Conservation (phyloP, 139 green algal genomes). For the Picochlorum costavermella region DNA sequence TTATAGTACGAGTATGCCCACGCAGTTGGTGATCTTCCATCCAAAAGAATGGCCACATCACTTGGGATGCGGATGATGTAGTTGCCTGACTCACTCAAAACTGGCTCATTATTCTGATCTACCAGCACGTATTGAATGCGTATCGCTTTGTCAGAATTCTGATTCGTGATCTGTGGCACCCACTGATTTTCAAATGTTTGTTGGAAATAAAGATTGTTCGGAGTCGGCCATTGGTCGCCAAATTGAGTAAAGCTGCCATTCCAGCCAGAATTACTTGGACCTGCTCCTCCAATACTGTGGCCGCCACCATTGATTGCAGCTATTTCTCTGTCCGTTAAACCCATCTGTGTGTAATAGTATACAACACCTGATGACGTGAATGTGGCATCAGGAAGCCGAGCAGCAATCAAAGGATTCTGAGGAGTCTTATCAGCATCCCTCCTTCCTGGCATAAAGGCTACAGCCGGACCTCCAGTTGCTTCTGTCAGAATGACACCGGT, state of each 20-base stretch:
- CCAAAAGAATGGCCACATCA: slow-evolving; percentile 1
- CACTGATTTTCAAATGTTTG: background rate
- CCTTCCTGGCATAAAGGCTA: background rate
- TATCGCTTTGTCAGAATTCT: background rate
- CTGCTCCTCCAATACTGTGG: background rate
- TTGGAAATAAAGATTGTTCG: background rate
- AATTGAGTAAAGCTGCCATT: background rate
- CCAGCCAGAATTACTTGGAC: background rate
- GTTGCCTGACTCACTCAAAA: background rate
- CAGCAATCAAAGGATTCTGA: background rate
- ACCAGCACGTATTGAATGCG: background rate
- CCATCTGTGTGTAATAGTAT: background rate
- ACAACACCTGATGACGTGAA: background rate
- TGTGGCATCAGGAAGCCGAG: background rate
- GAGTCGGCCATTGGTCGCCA: background rate
- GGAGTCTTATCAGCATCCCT: background rate
- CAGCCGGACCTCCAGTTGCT: background rate
- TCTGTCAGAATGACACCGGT: background rate
- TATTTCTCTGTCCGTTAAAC: background rate
- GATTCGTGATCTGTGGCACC: background rate
- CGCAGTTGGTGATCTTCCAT: background rate
- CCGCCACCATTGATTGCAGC: background rate
- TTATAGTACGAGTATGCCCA: background rate
- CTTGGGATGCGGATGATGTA: slow-evolving; percentile 4
- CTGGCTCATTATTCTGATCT: background rate